Conservation (phyloP, 2,329 filamentous ascomycete species). For the Aschersonia sp. region DNA sequence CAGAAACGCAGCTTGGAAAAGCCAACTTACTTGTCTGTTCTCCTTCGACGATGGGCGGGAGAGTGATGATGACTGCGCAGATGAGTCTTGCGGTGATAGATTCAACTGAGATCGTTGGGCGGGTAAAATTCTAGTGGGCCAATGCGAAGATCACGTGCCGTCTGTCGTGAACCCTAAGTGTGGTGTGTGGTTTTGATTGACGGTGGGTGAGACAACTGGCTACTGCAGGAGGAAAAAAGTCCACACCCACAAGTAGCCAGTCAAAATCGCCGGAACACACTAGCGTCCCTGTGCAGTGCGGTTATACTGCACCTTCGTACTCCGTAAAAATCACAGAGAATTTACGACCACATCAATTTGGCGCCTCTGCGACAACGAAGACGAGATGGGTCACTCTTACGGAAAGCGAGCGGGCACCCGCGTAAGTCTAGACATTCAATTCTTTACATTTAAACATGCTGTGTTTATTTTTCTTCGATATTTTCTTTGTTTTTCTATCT, state of each 20-base stretch:
- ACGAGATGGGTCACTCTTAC: conserved; percentile 73
- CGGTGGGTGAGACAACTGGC: no score
- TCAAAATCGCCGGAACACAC: no score
- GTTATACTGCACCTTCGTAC: no score
- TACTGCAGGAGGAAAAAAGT: no score
- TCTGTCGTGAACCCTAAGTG: conserved; percentile 17
- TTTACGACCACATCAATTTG: conserved; percentile 18
- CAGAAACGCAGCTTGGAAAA: conserved; percentile 2
- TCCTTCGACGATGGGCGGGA: conserved; percentile 21
- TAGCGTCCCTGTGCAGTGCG: no score
- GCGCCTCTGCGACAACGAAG: conserved; percentile 26
- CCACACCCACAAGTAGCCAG: not conserved
- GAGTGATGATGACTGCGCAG: conserved; percentile 7
- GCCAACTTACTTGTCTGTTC: conserved; percentile 25
- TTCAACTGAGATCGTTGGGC: no score
- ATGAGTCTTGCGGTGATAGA: no score
- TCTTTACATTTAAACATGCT: not conserved
- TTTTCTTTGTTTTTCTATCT: conserved; percentile 7
- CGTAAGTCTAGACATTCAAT: conserved; percentile 34
- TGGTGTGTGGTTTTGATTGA: not conserved
- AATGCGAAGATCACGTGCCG: no score
- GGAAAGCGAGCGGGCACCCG: conserved; percentile 79
- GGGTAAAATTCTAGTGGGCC: no score
- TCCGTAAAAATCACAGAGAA: not conserved
- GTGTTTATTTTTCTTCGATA: conserved; percentile 9